Percentiles rank a stretch among this genome's conserved stretches.
Conservation (phyloP, 441 rosid genomes). For the Euphorbia neoarborescens region DNA sequence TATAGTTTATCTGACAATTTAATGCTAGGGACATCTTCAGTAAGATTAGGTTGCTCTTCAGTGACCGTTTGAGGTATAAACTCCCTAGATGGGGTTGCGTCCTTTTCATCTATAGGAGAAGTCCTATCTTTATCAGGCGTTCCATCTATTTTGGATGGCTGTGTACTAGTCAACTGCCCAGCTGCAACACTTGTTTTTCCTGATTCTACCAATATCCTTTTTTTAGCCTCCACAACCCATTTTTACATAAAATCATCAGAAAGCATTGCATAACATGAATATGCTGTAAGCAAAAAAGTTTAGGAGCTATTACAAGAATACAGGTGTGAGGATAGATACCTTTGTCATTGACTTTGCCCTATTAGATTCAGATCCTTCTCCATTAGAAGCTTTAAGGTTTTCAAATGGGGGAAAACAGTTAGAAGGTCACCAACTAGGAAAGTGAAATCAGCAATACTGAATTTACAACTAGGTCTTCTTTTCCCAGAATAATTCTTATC, state of each 20-base stretch:
- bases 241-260: slow-evolving; percentile 20
- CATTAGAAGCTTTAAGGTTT: slow-evolving; percentile 45
- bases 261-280: slow-evolving; percentile 10
- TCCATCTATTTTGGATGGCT: slow-evolving; percentile 29
- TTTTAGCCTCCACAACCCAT: slow-evolving; percentile 43
- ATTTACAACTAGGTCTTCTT: not conserved
- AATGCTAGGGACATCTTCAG: slow-evolving; percentile 30
- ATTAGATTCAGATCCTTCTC: slow-evolving; percentile 63
- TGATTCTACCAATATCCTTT: slow-evolving; percentile 34
- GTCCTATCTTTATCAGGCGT: slow-evolving; percentile 29
- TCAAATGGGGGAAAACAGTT: slow-evolving; percentile 12
- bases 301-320: slow-evolving; percentile 8
- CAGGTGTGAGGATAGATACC: slow-evolving; percentile 35
- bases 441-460: slow-evolving; percentile 1
- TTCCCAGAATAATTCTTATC: not conserved
- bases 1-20: slow-evolving; percentile 28
- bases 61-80: slow-evolving; percentile 22
- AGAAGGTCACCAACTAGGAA: not conserved
- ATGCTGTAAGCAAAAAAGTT: not conserved
- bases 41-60: slow-evolving; percentile 29
- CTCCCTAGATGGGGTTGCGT: slow-evolving; percentile 31
- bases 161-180: slow-evolving; percentile 30
- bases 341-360: slow-evolving; percentile 40
- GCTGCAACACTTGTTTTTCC: slow-evolving; percentile 28
- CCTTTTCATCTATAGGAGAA: slow-evolving; percentile 31